These are phyloP conservation scores for Fusarium odoratissimum DNA, from an alignment of 2,329 filamentous ascomycete species.

Conservation along the genomic window DNA sequence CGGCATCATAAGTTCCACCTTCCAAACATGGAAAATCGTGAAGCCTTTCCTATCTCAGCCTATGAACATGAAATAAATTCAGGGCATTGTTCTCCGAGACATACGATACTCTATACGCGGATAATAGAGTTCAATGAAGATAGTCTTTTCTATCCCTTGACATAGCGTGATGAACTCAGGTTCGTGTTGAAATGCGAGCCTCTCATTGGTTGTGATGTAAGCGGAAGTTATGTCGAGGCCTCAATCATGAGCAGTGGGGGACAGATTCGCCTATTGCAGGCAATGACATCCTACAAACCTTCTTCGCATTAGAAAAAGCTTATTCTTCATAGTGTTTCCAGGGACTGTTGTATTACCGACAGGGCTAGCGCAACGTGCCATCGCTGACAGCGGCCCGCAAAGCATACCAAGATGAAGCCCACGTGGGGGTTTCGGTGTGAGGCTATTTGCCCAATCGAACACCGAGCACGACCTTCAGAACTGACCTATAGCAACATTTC, in stretches of 20 bases:
- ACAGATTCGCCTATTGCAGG: neutral
- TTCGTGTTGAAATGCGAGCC: neutral
- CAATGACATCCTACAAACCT: neutral
- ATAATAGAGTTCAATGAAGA: neutral
- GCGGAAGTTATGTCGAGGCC: rapidly evolving
- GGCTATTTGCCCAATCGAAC: neutral
- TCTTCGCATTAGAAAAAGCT: neutral
- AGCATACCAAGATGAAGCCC: neutral
- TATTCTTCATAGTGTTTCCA: rapidly evolving
- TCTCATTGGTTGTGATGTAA: neutral
- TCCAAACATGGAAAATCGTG: neutral
- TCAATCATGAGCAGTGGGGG: neutral
- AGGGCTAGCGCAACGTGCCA: too few relatives aligned
- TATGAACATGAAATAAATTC: neutral
- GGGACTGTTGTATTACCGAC: neutral
- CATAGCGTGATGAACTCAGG: neutral
- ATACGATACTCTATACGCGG: neutral
- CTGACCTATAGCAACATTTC: rapidly evolving
- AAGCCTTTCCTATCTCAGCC: neutral
- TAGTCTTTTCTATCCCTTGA: rapidly evolving
- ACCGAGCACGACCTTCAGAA: neutral
- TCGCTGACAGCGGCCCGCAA: neutral
- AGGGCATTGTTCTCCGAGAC: rapidly evolving
- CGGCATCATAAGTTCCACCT: neutral
- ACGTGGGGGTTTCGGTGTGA: neutral